Evolutionary conservation across 2,329 filamentous ascomycete genomes (phyloP).

Genomic region (Zymoseptoria tritici): DNA sequence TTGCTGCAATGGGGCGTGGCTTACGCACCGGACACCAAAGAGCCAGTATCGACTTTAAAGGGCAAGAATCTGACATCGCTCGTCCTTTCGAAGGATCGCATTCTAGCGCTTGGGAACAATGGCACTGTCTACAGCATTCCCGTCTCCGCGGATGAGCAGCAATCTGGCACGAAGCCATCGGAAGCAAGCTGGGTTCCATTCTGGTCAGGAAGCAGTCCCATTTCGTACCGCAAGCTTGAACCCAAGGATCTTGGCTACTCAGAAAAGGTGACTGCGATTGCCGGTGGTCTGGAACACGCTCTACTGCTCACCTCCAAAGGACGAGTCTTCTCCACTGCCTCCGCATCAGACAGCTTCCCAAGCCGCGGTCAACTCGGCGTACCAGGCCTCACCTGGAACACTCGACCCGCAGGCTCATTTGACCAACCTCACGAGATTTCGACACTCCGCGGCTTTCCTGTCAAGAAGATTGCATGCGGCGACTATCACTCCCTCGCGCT

Average conservation of each 20-base stretch:
- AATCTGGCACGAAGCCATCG: conserved; percentile 53
- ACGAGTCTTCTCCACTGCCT: conserved; percentile 81
- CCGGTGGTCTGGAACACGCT: conserved; percentile 76
- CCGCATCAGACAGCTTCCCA: conserved; percentile 70
- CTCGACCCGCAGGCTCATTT: conserved; percentile 66
- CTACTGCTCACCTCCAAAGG: conserved; percentile 78
- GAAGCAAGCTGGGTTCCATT: conserved; percentile 68
- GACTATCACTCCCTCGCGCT: conserved; percentile 79
- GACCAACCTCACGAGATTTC: conserved; percentile 76
- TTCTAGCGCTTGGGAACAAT: conserved; percentile 67
- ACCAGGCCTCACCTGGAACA: conserved; percentile 72
- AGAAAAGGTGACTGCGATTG: conserved; percentile 67
- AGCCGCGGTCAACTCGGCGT: conserved; percentile 80
- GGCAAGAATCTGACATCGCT: conserved; percentile 76
- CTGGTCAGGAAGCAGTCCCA: conserved; percentile 51
- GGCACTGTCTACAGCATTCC: conserved; percentile 83
- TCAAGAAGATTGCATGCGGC: conserved; percentile 70
- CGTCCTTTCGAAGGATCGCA: conserved; percentile 70
- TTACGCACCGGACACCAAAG: conserved; percentile 57
- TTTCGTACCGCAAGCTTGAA: conserved; percentile 67
- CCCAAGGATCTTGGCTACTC: conserved; percentile 57
- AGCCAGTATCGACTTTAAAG: conserved; percentile 63
- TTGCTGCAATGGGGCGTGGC: conserved; percentile 84
- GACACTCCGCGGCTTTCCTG: conserved; percentile 61
- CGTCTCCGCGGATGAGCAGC: conserved; percentile 64